Conservation (phyloP, 2,329 filamentous ascomycete species). For the Fusarium torreyae region DNA sequence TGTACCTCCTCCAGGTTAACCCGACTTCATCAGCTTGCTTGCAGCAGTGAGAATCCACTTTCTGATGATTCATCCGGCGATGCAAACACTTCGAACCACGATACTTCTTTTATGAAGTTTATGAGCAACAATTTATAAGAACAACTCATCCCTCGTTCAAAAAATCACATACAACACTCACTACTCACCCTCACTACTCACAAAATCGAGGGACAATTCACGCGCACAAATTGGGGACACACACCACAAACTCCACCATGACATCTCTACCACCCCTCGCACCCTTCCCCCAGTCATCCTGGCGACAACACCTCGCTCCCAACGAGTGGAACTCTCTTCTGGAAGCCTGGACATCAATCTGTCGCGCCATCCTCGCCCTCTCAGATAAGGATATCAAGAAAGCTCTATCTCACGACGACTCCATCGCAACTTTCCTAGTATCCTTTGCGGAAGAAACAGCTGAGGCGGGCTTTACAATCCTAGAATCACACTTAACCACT, state of each 20-base stretch:
- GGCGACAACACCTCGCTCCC: conserved; percentile 76
- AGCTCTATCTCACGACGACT: conserved; percentile 68
- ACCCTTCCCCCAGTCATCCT: conserved; percentile 78
- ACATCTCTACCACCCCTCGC: conserved; percentile 78
- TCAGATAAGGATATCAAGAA: conserved; percentile 68
- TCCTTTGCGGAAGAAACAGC: conserved; percentile 75
- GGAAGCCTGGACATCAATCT: conserved; percentile 80
- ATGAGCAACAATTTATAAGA: conserved; percentile 22
- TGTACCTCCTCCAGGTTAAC: conserved; percentile 19
- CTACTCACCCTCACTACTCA: neutral
- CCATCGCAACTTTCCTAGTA: conserved; percentile 73
- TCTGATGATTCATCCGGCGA: conserved; percentile 61
- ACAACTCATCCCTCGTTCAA: neutral
- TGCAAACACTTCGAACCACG: conserved; percentile 35
- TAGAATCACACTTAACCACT: conserved; percentile 55
- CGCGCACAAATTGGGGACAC: neutral
- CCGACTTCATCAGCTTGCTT: conserved; percentile 36
- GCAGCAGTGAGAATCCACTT: conserved; percentile 47
- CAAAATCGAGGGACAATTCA: neutral
- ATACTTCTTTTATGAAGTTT: conserved; percentile 9
- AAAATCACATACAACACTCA: neutral
- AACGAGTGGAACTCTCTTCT: conserved; percentile 85
- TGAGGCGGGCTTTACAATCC: conserved; percentile 54
- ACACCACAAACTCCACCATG: conserved; percentile 50
- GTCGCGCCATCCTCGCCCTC: conserved; percentile 75